Evolutionary conservation across 352 stramenopile species (phyloP), one percentile per base, ranked within the genome.

Genomic region (Pythium grandisporangium): DNA sequence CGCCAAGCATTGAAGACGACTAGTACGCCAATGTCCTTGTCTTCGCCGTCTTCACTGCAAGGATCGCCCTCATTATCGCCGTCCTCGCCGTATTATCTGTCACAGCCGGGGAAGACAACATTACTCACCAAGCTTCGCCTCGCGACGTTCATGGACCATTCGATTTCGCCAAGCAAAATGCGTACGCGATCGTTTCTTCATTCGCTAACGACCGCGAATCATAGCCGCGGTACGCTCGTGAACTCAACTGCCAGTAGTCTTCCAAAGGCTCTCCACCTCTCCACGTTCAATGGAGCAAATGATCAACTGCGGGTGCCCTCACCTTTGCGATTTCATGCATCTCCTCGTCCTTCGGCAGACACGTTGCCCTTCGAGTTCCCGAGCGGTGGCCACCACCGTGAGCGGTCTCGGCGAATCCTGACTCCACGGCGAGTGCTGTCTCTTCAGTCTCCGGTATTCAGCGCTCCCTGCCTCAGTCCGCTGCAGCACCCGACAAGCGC

Each of bases 1-100:
- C 72, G 75, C 25, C 45, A n/a, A 54, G 45, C 30, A 53, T 22
- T 45, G 54, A 30, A 26, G 22, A 26, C 42, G n/a, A 29, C 32
- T 50, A 43, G 19, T 30, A 26, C 30, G 34, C 16, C 26, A 33
- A 19, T 13, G 8, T 32, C 27, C 14, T 8, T 14, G 14, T 8
- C 27, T 32, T 32, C n/a, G n/a, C 27, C 27, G 27, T 32, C 27
- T 14, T 14, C 27, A 32, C 14, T 32, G 14, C 27, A 32, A 32
- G 8, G 8, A 14, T 14, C 27, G 27, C 10, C 14, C 10, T 32
- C 27, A 32, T 14, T 8, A 32, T 14, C 14, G 8, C 10, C 27
- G 10, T 32, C 10, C 27, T 14, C 0, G 14, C 8, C 27, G 27
- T 32, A 14, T 14, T 32, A 32, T 32, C 27, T 14, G 14, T 14